Evolutionary conservation across 2,329 filamentous ascomycete genomes (phyloP).

Genomic region (Rhynchosporium secalis): DNA sequence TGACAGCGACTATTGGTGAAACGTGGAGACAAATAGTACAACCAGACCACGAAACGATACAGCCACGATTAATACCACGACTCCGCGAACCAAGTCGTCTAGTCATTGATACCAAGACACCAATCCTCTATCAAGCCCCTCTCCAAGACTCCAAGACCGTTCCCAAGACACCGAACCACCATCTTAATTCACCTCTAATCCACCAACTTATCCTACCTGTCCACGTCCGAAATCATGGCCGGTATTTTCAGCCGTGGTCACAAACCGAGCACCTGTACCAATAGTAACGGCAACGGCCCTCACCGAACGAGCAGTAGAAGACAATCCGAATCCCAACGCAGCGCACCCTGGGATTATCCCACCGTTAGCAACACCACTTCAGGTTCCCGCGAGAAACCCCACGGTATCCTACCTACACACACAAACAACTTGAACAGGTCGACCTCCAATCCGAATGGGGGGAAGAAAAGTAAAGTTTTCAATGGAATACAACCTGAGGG

Average conservation of each 20-base stretch:
- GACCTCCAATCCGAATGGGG: constrained; percentile 27
- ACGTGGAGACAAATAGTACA: neutral
- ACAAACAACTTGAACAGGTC: constrained; percentile 15
- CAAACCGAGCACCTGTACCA: constrained; percentile 1
- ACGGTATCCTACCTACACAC: constrained; percentile 12
- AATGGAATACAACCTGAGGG: constrained; percentile 50
- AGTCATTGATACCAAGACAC: constrained; percentile 2
- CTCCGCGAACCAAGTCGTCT: neutral
- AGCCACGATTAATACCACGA: neutral
- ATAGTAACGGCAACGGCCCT: neutral
- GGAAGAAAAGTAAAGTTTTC: constrained; percentile 34
- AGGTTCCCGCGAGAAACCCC: constrained; percentile 10
- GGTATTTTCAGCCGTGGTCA: constrained; percentile 3
- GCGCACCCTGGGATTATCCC: constrained; percentile 15
- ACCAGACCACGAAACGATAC: neutral
- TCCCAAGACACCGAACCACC: neutral
- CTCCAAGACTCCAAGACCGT: constrained; percentile 4
- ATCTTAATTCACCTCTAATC: no score
- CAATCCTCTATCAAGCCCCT: neutral
- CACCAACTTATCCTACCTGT: neutral
- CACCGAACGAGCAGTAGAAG: neutral
- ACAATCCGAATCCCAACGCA: constrained; percentile 9
- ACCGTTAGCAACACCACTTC: constrained; percentile 9
- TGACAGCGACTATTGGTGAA: neutral
- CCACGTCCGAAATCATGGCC: constrained; percentile 5